A percentile compares a stretch with the other conserved stretches of the same genome.
phyloP scores from a whole-genome alignment of 1,284 basidiomycete genomes.

The Tilletia setariae region DNA sequence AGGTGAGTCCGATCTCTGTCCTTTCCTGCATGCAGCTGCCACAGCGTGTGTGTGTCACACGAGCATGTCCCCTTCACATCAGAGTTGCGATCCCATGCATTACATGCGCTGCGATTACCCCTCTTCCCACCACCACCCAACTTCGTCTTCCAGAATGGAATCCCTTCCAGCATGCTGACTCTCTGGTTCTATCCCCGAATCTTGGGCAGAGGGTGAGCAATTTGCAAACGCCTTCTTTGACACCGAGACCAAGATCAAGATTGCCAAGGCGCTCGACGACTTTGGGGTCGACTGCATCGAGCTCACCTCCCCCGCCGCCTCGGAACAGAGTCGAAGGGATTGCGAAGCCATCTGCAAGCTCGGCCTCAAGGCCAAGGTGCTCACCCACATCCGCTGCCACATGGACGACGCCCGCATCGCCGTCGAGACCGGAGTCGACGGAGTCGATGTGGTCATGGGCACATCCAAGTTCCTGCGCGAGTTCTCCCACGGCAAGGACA shows the following conservation, averaged over 20 bases:
- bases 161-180: too few relatives aligned
- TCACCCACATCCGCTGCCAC: slow-evolving; percentile 99
- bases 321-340: slow-evolving; percentile 88
- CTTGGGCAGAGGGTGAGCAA: slow-evolving; percentile 79
- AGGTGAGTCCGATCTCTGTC: slow-evolving; percentile 62
- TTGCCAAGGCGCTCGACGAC: slow-evolving; percentile 70
- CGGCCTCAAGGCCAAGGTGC: slow-evolving; percentile 91
- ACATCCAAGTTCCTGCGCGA: slow-evolving; percentile 98
- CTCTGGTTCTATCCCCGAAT: too few relatives aligned
- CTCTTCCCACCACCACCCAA: too few relatives aligned
- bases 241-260: slow-evolving; percentile 99
- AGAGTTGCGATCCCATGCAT: neutral
- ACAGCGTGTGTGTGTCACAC: too few relatives aligned
- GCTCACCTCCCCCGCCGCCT: slow-evolving; percentile 95
- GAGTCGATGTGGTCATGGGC: slow-evolving; percentile 98
- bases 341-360: slow-evolving; percentile 99
- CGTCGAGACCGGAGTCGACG: slow-evolving; percentile 95
- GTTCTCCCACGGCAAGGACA: slow-evolving; percentile 99
- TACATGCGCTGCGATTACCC: neutral
- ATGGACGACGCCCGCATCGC: slow-evolving; percentile 99
- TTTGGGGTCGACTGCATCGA: slow-evolving; percentile 98
- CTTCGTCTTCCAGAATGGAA: too few relatives aligned
- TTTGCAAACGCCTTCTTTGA: slow-evolving; percentile 99
- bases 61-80: neutral
- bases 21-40: too few relatives aligned